Conservation (phyloP, 306 rosid species). For the Purshia tridentata region DNA sequence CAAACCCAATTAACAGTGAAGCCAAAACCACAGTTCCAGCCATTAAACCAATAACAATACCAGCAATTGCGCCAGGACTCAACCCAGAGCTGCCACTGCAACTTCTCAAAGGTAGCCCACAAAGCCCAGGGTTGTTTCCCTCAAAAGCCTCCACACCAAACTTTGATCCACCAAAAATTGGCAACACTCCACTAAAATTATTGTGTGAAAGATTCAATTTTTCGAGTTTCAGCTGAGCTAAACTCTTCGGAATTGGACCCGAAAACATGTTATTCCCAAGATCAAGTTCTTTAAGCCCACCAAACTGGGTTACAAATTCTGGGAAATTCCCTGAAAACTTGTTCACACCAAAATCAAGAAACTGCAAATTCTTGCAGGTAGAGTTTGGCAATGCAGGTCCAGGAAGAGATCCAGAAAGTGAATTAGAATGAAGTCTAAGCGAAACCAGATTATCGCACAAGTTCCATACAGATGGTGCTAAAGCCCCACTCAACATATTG, state of each 20-base stretch:
- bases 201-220: slow-evolving; percentile 85
- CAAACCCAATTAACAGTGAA: slow-evolving; percentile 79
- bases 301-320: slow-evolving; percentile 58
- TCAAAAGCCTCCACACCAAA: slow-evolving; percentile 77
- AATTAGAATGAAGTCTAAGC: slow-evolving; percentile 59
- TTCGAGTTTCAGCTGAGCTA: slow-evolving; percentile 56
- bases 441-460: slow-evolving; percentile 76
- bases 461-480: slow-evolving; percentile 87
- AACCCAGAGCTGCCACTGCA: slow-evolving; percentile 55
- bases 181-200: slow-evolving; percentile 84
- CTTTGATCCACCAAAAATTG: slow-evolving; percentile 56
- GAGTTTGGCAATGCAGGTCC: slow-evolving; percentile 87
- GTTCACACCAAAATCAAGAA: slow-evolving; percentile 76
- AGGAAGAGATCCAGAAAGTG: slow-evolving; percentile 58
- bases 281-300: slow-evolving; percentile 72
- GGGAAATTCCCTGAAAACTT: slow-evolving; percentile 77
- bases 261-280: slow-evolving; percentile 60
- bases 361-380: slow-evolving; percentile 54
- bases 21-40: slow-evolving; percentile 86
- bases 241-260: slow-evolving; percentile 59
- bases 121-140: slow-evolving; percentile 72
- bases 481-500: slow-evolving; percentile 52
- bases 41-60: slow-evolving; percentile 86
- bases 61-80: slow-evolving; percentile 96
- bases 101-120: slow-evolving; percentile 80